phyloP scores from a whole-genome alignment of 1,284 basidiomycete genomes.

The Ustilago curta region DNA sequence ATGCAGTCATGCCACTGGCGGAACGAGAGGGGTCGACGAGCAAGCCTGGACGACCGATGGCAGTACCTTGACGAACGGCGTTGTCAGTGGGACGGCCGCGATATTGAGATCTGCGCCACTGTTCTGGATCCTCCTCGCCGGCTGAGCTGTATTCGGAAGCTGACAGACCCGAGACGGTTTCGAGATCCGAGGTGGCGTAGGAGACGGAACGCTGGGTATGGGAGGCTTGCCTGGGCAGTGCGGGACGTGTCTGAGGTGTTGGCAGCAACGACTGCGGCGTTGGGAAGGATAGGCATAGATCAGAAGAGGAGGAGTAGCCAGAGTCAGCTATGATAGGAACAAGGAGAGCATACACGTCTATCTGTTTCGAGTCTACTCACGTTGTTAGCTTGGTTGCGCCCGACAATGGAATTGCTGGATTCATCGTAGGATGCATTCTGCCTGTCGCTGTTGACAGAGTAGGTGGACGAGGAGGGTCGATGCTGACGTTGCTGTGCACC shows the following conservation, averaged over 20 bases:
- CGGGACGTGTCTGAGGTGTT: slow-evolving; percentile 35
- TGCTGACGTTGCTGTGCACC: slow-evolving; percentile 20
- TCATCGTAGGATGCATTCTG: slow-evolving; percentile 30
- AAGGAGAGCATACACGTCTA: not conserved
- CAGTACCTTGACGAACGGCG: slow-evolving; percentile 34
- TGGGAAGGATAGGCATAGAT: too few species aligned
- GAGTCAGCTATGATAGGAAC: not conserved
- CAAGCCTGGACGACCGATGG: slow-evolving; percentile 29
- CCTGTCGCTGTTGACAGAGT: slow-evolving; percentile 23
- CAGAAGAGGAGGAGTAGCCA: not conserved
- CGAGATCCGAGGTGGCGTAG: slow-evolving; percentile 58
- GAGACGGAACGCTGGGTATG: slow-evolving; percentile 50
- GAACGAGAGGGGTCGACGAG: slow-evolving; percentile 43
- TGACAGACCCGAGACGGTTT: slow-evolving; percentile 54
- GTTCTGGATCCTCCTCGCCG: slow-evolving; percentile 47
- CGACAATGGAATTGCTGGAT: slow-evolving; percentile 29
- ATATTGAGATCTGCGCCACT: slow-evolving; percentile 26
- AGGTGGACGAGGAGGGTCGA: slow-evolving; percentile 30
- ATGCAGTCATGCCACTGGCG: slow-evolving; percentile 23
- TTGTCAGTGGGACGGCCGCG: slow-evolving; percentile 34
- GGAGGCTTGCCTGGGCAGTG: slow-evolving; percentile 36
- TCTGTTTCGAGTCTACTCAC: slow-evolving; percentile 3
- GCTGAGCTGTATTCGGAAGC: slow-evolving; percentile 60
- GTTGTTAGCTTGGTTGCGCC: slow-evolving; percentile 30
- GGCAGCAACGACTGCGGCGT: slow-evolving; percentile 8